A percentile compares a stretch with the other conserved stretches of the same genome.
These are phyloP conservation scores for Yamadazyma atmosphaerica DNA, from an alignment of 1,139 yeast genomes.

Conservation along the genomic window DNA sequence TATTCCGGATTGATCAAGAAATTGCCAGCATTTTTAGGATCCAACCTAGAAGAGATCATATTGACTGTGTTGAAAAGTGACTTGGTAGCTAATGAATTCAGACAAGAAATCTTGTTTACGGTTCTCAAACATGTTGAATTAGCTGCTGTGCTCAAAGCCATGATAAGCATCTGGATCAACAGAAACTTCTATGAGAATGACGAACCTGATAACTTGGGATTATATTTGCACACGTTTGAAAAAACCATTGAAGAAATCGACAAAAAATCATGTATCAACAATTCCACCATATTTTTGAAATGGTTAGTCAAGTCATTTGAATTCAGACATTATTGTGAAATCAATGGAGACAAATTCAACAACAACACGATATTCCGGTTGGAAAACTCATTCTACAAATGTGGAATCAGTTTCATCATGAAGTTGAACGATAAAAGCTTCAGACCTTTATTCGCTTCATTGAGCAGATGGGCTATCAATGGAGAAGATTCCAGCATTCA, in stretches of 20 bases:
- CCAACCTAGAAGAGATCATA: slow-evolving; percentile 62
- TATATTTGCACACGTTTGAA: slow-evolving; percentile 68
- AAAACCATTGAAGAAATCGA: slow-evolving; percentile 64
- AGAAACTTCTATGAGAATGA: slow-evolving; percentile 33
- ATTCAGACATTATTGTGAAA: slow-evolving; percentile 50
- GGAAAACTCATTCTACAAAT: slow-evolving; percentile 71
- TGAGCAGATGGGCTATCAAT: slow-evolving; percentile 91
- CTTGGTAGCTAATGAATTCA: slow-evolving; percentile 56
- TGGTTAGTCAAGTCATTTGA: slow-evolving; percentile 75
- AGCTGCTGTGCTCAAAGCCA: slow-evolving; percentile 58
- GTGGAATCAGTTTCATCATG: slow-evolving; percentile 79
- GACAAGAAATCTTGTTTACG: slow-evolving; percentile 64
- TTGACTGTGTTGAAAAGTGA: slow-evolving; percentile 57
- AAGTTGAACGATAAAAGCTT: slow-evolving; percentile 88
- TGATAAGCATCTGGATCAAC: slow-evolving; percentile 60
- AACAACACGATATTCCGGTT: slow-evolving; percentile 76
- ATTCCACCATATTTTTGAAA: slow-evolving; percentile 68
- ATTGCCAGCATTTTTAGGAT: slow-evolving; percentile 81
- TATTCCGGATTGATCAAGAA: slow-evolving; percentile 76
- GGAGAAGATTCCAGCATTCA: slow-evolving; percentile 64
- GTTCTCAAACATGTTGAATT: slow-evolving; percentile 70
- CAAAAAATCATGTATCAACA: slow-evolving; percentile 70
- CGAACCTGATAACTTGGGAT: slow-evolving; percentile 61
- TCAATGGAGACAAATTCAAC: slow-evolving; percentile 46
- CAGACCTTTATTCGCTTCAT: slow-evolving; percentile 84